Evolutionary conservation across 2,329 filamentous ascomycete species (phyloP), one percentile per base, ranked within the genome.

Genomic region (Calonectria leucothoes): DNA sequence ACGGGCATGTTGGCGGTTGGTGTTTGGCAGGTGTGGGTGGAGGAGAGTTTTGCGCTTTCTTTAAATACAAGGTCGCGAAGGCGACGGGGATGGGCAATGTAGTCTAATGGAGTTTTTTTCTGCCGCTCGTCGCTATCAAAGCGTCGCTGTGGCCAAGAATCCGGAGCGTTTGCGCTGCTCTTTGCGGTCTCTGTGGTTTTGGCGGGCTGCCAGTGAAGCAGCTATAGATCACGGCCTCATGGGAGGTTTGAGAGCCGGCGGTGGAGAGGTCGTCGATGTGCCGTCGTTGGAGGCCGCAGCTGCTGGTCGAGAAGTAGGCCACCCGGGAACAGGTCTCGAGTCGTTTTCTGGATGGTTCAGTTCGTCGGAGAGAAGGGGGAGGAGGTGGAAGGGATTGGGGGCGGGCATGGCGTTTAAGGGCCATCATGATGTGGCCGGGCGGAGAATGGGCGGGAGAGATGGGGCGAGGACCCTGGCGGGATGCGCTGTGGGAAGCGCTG

Each of bases 331-430:
- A 11, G 48, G 57, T 77, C 69, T 42, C 35, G 57, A n/a, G 31
- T 39, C 23, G n/a, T n/a, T 51, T 49, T 49, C 29, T 37, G 39
- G 23, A 48, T 66, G 20, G 57, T 39, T 37, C 57, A 65, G 65
- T 72, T 72, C 70, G 55, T 72, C 57, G 27, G 48, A 55, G 45
- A 64, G 23, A 70, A 70, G 70, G 55, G 45, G 66, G 67, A 63
- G 37, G 59, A 51, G 71, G 67, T 52, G 37, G 63, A 72, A 73
- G 65, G 66, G 39, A 52, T 78, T 70, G 76, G 79, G 79, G 80
- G 75, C 69, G 77, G 70, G 71, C 75, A 66, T 75, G 71, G 70
- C 64, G 80, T 81, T 80, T 81, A 81, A 79, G 75, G 80, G 75
- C 74, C 78, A 74, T 78, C 78, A 74, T 78, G 73, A 74, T 75